These are phyloP conservation scores for Cicer yamashitae DNA, from an alignment of 306 rosid species.

Conservation along the genomic window DNA sequence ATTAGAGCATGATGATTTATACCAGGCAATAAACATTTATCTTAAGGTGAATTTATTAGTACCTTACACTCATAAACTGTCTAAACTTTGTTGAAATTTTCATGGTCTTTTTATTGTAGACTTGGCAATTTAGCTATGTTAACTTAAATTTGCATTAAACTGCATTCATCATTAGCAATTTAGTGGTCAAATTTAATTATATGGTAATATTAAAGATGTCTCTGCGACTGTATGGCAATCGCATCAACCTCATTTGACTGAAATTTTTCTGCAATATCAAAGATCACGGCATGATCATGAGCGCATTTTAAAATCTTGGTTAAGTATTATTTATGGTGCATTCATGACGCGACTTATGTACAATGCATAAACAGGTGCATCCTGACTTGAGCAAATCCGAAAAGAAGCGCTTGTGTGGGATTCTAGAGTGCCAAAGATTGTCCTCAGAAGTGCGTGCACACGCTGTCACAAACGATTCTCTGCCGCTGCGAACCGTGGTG, in stretches of 20 bases:
- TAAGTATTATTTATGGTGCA: neutral
- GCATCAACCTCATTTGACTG: neutral
- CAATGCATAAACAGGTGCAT: conserved; percentile 64
- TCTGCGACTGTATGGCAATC: neutral
- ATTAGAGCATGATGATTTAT: conserved; percentile 73
- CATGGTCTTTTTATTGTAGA: no score
- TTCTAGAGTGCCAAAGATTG: conserved; percentile 76
- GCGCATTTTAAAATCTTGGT: neutral
- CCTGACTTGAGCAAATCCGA: conserved; percentile 73
- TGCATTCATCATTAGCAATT: neutral
- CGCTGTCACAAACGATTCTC: conserved; percentile 82
- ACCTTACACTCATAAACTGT: conserved; percentile 7
- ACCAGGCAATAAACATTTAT: conserved; percentile 86
- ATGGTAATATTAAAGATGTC: neutral
- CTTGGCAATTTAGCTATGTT: no score
- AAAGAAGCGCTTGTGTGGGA: conserved; percentile 70
- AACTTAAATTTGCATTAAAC: neutral
- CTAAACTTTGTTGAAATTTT: neutral
- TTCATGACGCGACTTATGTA: neutral
- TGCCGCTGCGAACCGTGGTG: conserved; percentile 81
- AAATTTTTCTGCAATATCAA: neutral
- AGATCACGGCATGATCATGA: neutral
- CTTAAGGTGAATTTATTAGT: conserved; percentile 70
- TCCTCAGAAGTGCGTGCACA: conserved; percentile 71
- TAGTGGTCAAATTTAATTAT: neutral